Base-by-base conservation (phyloP, 2,329 filamentous ascomycete species). In the Phialemonium atrogriseum region DNA sequence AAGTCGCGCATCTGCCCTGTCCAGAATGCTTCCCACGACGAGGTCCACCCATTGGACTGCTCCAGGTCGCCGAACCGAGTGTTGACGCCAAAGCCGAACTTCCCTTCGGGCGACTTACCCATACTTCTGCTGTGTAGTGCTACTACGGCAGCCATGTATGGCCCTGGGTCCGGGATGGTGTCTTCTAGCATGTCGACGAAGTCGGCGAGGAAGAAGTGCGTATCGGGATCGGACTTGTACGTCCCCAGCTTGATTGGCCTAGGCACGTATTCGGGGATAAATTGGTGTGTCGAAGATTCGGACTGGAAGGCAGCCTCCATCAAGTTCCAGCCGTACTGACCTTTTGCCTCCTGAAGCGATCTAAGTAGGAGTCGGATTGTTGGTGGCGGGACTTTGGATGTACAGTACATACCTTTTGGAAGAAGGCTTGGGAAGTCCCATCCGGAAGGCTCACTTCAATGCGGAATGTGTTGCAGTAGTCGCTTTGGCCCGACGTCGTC, bases 101-200 rank as follows among this genome's bases (percentile, higher is more conserved):
- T 30, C 5, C 43, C 42, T 3, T 33, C 34, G 4, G 43, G 43
- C 7, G 42, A 46, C 17, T 42, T 44, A 16, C 40, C 46, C 41
- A 44, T 43, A 40, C 47, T 51, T 11, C 40, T 35, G 11, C 16
- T 33, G 34, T 51, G 47, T 4, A 51, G 36, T 4, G 37, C 21
- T 11, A 40, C 36, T 5, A 47, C 35, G 12, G 45, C 37, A 9
- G 34, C 24, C 20, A 42, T 42, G 38, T 43, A 50, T 8, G 26
- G 25, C 15, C 31, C 36, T 3, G 44, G 23, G 4, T 22, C 20
- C 2, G 47, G 47, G 8, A 48, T 36, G 8, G 43, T 38, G 30
- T 49, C 38, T 27, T 49, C 45, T 10, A 33, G 23, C 46, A 49
- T 46, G 5, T 47, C 44, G 16, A 45, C 30, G 15, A 48, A 50